These are phyloP conservation scores for Entomortierella beljakovae DNA, from an alignment of 192 early-diverging fungal species.

Conservation along the genomic window DNA sequence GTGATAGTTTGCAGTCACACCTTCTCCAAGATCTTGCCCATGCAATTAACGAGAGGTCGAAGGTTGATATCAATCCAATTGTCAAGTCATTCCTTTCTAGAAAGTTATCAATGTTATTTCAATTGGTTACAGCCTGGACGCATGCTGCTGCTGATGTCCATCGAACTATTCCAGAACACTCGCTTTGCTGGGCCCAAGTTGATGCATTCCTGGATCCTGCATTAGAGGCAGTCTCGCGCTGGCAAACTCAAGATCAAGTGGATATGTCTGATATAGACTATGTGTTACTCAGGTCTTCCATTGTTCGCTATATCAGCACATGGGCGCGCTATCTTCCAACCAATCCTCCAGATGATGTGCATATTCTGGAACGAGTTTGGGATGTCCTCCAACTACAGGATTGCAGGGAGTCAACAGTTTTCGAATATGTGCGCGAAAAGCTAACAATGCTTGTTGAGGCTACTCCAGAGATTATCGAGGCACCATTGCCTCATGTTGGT, in stretches of 20 bases:
- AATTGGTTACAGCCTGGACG: constrained; percentile 44
- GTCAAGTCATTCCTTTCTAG: constrained; percentile 31
- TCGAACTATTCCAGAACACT: constrained; percentile 58
- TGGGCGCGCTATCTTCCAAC: constrained; percentile 54
- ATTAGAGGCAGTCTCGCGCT: constrained; percentile 35
- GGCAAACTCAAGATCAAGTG: constrained; percentile 15
- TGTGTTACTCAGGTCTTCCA: constrained; percentile 18
- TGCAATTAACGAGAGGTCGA: background rate
- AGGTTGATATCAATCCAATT: constrained; percentile 1
- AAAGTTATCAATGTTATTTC: constrained; percentile 37
- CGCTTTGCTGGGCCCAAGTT: constrained; percentile 62
- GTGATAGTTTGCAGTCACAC: constrained; percentile 47
- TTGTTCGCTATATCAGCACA: constrained; percentile 46
- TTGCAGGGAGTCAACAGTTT: constrained; percentile 16
- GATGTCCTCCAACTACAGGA: constrained; percentile 13
- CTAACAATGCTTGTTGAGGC: constrained; percentile 1
- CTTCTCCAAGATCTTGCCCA: constrained; percentile 40
- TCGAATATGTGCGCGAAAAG: constrained; percentile 15
- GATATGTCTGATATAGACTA: constrained; percentile 11
- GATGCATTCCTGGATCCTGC: constrained; percentile 51
- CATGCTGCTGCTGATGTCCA: constrained; percentile 60
- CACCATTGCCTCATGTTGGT: constrained; percentile 32
- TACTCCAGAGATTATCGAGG: constrained; percentile 11
- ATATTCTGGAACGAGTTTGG: constrained; percentile 47
- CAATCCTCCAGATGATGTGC: constrained; percentile 38